A percentile compares a stretch with the other conserved stretches of the same genome.
These are phyloP conservation scores for Blastomyces parvus DNA, from an alignment of 2,329 filamentous ascomycete genomes.

Conservation along the genomic window DNA sequence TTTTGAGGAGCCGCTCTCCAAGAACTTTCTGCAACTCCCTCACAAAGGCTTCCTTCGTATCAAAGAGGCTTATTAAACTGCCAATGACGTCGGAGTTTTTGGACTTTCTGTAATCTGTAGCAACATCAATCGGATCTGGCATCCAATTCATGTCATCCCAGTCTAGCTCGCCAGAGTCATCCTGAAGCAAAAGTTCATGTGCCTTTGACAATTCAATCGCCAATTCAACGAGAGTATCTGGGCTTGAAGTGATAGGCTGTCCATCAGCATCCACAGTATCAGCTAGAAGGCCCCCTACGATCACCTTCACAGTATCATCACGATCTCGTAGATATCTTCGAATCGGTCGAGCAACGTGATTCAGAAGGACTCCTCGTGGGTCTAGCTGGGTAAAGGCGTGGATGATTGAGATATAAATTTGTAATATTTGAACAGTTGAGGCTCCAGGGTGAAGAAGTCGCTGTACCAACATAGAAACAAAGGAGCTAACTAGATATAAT, in stretches of 20 bases:
- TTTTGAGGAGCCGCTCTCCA: slow-evolving; percentile 64
- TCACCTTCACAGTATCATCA: slow-evolving; percentile 57
- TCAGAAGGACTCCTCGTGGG: slow-evolving; percentile 55
- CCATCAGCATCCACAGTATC: slow-evolving; percentile 39
- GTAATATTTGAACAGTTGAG: slow-evolving; percentile 57
- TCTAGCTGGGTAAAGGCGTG: slow-evolving; percentile 55
- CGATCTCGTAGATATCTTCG: slow-evolving; percentile 54
- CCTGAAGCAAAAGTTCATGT: slow-evolving; percentile 34
- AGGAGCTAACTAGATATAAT: slow-evolving; percentile 45
- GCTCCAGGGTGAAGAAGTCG: slow-evolving; percentile 54
- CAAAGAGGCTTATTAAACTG: slow-evolving; percentile 77
- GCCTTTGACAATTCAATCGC: slow-evolving; percentile 43
- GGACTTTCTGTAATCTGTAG: slow-evolving; percentile 80
- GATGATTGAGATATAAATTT: slow-evolving; percentile 58
- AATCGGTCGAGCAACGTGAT: slow-evolving; percentile 56
- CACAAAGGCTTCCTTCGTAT: slow-evolving; percentile 84
- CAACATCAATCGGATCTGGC: slow-evolving; percentile 86
- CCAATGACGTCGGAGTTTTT: slow-evolving; percentile 87
- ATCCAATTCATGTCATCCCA: slow-evolving; percentile 92
- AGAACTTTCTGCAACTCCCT: slow-evolving; percentile 86
- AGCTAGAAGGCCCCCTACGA: slow-evolving; percentile 54
- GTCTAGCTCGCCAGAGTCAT: slow-evolving; percentile 59
- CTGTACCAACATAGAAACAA: slow-evolving; percentile 44
- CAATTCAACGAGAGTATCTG: slow-evolving; percentile 43
- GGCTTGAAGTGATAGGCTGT: slow-evolving; percentile 20